Evolutionary conservation across 305 asterid species (phyloP).

Genomic region (Fraxinus xanthoxyloides): DNA sequence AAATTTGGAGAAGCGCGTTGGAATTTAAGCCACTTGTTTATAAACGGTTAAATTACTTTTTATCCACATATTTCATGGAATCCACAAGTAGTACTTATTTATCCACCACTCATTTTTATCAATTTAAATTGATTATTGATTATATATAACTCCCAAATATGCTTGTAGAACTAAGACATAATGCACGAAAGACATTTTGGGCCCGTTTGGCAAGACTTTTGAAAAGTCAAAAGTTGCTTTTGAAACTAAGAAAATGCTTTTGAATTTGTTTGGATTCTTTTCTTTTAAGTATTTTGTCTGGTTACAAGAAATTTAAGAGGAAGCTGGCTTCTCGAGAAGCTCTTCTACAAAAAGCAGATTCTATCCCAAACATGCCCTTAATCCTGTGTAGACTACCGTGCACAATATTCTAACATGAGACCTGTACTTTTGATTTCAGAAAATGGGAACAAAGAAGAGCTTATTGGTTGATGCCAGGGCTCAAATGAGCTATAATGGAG

Average conservation of each 20-base stretch:
- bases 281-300: background rate
- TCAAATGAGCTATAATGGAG: conserved; percentile 32
- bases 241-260: background rate
- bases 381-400: background rate
- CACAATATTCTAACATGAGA: background rate
- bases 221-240: background rate
- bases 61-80: background rate
- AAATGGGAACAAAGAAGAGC: no score
- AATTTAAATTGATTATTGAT: no score
- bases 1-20: background rate
- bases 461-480: conserved; percentile 25
- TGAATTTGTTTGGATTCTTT: background rate
- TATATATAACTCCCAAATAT: no score
- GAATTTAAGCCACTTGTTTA: background rate
- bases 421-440: conserved; percentile 37
- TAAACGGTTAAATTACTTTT: background rate
- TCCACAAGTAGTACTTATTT: background rate
- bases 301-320: background rate
- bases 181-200: background rate
- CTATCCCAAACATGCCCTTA: conserved; percentile 49
- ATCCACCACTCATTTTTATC: background rate
- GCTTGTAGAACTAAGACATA: background rate
- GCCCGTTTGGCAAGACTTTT: background rate
- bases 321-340: background rate
- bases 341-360: background rate